Percentiles rank a stretch among this genome's conserved stretches.
These are phyloP conservation scores for Flaveria sonorensis DNA, from an alignment of 129 eudicot genomes.

Conservation along the genomic window DNA sequence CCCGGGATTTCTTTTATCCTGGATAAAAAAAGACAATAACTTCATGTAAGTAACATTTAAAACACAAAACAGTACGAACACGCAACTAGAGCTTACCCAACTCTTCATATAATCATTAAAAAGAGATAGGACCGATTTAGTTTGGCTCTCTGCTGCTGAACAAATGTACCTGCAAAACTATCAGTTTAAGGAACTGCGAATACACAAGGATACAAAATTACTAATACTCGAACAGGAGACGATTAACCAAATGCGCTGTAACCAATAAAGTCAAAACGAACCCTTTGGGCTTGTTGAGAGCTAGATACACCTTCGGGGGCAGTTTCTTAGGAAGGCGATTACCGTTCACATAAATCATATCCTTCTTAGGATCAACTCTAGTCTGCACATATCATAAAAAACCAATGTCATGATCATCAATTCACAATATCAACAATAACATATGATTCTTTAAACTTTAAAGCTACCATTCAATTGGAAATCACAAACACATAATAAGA, in stretches of 20 bases:
- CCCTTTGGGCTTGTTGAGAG: constrained; percentile 99
- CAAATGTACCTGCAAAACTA: constrained; percentile 73
- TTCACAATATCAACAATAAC: neutral
- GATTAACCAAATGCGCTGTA: neutral
- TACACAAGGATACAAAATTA: neutral
- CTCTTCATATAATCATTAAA: constrained; percentile 73
- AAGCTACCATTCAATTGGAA: neutral
- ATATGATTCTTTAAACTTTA: constrained; percentile 9
- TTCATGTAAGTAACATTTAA: constrained; percentile 3
- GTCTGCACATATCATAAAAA: constrained; percentile 57
- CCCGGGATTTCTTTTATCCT: constrained; percentile 76
- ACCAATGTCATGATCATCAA: neutral
- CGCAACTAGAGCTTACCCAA: constrained; percentile 59
- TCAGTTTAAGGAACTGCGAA: constrained; percentile 14
- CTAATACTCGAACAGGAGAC: neutral
- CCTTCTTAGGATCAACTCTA: constrained; percentile 86
- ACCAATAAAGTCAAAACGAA: constrained; percentile 47
- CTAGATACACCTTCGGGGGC: constrained; percentile 93
- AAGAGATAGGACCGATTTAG: constrained; percentile 66
- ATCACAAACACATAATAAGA: constrained; percentile 1
- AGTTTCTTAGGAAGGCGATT: constrained; percentile 85
- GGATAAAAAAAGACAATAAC: constrained; percentile 18
- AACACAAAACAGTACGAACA: neutral
- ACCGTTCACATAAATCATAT: constrained; percentile 92
- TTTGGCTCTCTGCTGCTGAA: constrained; percentile 83